A percentile compares a stretch with the other conserved stretches of the same genome.
phyloP scores from a whole-genome alignment of 2,329 filamentous ascomycete genomes.

The Venturia carpophila region DNA sequence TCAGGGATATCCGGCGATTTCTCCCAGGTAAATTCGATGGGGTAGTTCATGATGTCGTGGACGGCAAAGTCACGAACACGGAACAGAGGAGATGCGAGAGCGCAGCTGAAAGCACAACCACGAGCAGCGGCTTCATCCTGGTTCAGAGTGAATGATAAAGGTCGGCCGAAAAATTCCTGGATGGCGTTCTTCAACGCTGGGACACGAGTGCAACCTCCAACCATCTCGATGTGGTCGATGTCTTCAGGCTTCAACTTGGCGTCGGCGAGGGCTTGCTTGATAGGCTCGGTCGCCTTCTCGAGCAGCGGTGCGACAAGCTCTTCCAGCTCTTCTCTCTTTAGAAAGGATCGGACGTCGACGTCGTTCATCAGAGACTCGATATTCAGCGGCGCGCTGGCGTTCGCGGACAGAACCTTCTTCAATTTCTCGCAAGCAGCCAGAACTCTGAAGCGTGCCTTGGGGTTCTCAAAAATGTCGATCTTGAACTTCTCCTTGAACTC shows the following conservation, averaged over 20 bases:
- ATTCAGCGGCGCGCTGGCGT: constrained; percentile 84
- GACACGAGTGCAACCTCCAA: constrained; percentile 90
- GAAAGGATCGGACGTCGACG: constrained; percentile 76
- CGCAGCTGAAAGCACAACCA: constrained; percentile 94
- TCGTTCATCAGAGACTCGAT: constrained; percentile 99
- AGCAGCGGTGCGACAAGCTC: constrained; percentile 80
- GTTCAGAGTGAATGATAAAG: constrained; percentile 91
- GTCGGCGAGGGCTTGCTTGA: constrained; percentile 90
- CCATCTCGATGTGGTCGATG: constrained; percentile 87
- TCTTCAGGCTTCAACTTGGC: constrained; percentile 86
- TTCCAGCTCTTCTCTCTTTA: constrained; percentile 93
- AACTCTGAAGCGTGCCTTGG: constrained; percentile 82
- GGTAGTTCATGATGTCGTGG: constrained; percentile 96
- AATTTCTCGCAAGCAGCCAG: constrained; percentile 87
- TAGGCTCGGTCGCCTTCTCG: constrained; percentile 59
- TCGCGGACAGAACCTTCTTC: constrained; percentile 97
- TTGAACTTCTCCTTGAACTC: constrained; percentile 98
- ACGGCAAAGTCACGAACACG: constrained; percentile 96
- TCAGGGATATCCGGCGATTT: constrained; percentile 97
- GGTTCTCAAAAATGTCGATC: constrained; percentile 86
- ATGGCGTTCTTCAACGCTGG: constrained; percentile 87
- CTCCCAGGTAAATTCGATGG: constrained; percentile 98
- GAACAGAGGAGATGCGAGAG: constrained; percentile 95
- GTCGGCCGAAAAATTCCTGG: constrained; percentile 84
- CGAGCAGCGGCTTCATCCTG: constrained; percentile 95